Evolutionary conservation across 768 basidiomycete genomes (phyloP), one percentile per base, ranked within the genome.

Genomic region (Amanita fuliginea): DNA sequence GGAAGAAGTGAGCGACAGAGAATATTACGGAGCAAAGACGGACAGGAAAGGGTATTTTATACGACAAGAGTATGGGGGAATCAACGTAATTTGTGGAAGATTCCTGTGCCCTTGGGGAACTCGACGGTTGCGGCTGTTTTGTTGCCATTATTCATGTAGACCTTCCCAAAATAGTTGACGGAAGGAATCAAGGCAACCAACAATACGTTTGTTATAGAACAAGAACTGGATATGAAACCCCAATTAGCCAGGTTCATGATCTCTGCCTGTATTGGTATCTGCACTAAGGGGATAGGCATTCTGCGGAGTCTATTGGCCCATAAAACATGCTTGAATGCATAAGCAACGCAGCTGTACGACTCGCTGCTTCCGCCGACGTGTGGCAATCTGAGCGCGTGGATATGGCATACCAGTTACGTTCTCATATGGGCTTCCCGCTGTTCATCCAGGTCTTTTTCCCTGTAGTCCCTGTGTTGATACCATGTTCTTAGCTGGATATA

Each of bases 401-500:
- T 42, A 42, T 42, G 40, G 40, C 19, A 42, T 42, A 10, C 21
- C 40, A 42, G 40, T 42, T 42, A 42, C 6, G 19, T 21, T 13
- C 21, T 42, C 40, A 19, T 42, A 42, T 42, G n/a, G 10, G 40
- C 40, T 42, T 42, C 40, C 4, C 40, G 40, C 40, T 42, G 6
- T 42, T 42, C 37, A 39, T 39, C 37, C 5, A n/a, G 10, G 19
- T 39, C 37, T 21, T 39, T 39, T 21, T 39, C 37, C 37, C 37
- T 39, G 37, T 39, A 39, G 6, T 39, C 14, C 19, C 40, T 42
- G 40, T 42, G 40, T 42, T 10, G 40, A 19, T 42, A 42, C 40
- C 40, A 42, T 42, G 21, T 42, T 42, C 40, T 42, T 19, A 42
- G 40, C 40, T 42, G 40, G 21, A 42, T 42, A 19, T 42, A 42